Evolutionary conservation across 768 basidiomycete species (phyloP), one percentile per base, ranked within the genome.

Genomic region (Russula dissimulans): DNA sequence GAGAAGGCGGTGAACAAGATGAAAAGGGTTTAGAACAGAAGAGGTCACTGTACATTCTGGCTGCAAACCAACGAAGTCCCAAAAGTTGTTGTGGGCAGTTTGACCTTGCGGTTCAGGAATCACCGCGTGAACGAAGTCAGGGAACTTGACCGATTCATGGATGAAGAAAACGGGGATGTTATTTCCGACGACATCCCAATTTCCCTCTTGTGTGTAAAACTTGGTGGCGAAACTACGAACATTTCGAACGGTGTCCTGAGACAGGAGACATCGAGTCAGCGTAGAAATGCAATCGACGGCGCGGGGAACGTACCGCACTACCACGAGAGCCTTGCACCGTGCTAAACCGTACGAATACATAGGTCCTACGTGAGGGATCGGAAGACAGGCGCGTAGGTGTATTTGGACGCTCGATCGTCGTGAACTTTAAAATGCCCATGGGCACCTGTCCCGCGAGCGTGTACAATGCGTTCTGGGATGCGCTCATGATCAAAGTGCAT

Each of bases 121-220:
- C 22, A 87, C 86, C 5, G 91, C 86, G 68, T 94, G 92, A 38
- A 93, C 76, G 54, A 94, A 73, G 67, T 95, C 91, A 14, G 88
- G 87, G 69, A 94, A 94, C 71, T 93, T 87, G 71, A 91, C 84
- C 2, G 84, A 83, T 61, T 88, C 85, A 67, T 87, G 85, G 53
- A 92, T 84, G 73, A 89, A 85, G 76, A 91, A 90, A 22, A 92
- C 82, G 8, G 91, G 88, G 39, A 89, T 84, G 65, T 91, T 77
- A 67, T 91, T 89, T n/a, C 83, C 88, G 39, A 92, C 91, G 38
- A 95, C 73, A 67, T 94, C 91, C 86, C 86, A 89, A 65, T 89
- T 91, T 4, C 91, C 91, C 71, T 93, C 87, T 1, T 83, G 70
- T 0, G 92, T 91, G 70, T 91, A 93, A 66, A 93, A 83, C 67